These are phyloP conservation scores for Gnomoniopsis smithogilvyi DNA, from an alignment of 2,329 filamentous ascomycete genomes.

Conservation along the genomic window DNA sequence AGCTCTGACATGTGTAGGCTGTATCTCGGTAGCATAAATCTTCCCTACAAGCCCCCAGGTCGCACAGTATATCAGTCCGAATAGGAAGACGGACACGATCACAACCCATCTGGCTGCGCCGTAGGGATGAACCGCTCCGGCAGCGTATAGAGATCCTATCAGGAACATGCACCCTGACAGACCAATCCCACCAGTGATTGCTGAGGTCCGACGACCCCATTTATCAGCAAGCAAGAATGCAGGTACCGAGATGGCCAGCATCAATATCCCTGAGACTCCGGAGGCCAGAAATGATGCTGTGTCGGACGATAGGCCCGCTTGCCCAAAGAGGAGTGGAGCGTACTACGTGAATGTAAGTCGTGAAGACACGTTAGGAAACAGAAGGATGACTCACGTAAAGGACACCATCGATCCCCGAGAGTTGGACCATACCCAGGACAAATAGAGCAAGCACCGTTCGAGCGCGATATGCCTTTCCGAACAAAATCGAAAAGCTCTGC, in stretches of 20 bases:
- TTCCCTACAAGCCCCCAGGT: constrained; percentile 55
- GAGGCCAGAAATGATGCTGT: constrained; percentile 59
- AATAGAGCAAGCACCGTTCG: constrained; percentile 52
- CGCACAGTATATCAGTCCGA: constrained; percentile 41
- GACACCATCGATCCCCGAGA: constrained; percentile 61
- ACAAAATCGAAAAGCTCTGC: constrained; percentile 31
- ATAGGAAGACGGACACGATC: constrained; percentile 47
- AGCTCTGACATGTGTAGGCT: constrained; percentile 51
- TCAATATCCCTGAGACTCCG: constrained; percentile 56
- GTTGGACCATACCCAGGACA: constrained; percentile 56
- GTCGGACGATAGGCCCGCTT: constrained; percentile 53
- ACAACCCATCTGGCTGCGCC: constrained; percentile 47
- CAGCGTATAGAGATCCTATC: constrained; percentile 51
- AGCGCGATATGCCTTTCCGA: constrained; percentile 38
- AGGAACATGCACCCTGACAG: constrained; percentile 49
- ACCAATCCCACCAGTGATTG: constrained; percentile 49
- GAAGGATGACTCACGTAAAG: constrained; percentile 42
- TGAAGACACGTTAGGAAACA: background rate
- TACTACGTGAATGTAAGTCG: constrained; percentile 38
- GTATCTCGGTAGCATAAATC: constrained; percentile 57
- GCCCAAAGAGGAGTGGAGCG: constrained; percentile 56
- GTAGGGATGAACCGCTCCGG: constrained; percentile 36
- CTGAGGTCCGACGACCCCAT: constrained; percentile 53
- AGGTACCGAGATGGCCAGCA: constrained; percentile 55
- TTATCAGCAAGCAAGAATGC: constrained; percentile 53